Conservation (phyloP, 169 alveolate genomes). For the Plasmodium inui region DNA sequence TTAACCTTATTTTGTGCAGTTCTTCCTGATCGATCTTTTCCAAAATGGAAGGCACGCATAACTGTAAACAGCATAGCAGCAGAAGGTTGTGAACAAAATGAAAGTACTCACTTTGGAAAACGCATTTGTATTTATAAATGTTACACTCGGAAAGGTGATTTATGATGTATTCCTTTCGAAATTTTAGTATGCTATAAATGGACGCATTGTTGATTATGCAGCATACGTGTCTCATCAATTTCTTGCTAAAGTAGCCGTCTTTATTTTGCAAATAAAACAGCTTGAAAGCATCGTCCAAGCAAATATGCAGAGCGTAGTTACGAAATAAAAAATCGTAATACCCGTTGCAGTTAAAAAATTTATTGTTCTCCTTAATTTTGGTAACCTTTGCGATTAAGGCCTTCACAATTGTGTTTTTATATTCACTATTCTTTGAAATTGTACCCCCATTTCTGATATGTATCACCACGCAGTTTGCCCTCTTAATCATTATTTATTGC, state of each 20-base stretch:
- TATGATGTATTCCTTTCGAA: slow-evolving; percentile 35
- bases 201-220: slow-evolving; percentile 25
- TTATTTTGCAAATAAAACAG: slow-evolving; percentile 60
- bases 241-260: slow-evolving; percentile 32
- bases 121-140: slow-evolving; percentile 53
- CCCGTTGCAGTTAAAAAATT: slow-evolving; percentile 27
- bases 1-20: slow-evolving; percentile 15
- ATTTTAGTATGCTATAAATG: slow-evolving; percentile 15
- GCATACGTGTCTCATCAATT: slow-evolving; percentile 22
- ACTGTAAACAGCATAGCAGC: slow-evolving; percentile 19
- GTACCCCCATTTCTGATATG: neutral
- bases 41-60: slow-evolving; percentile 28
- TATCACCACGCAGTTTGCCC: neutral
- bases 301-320: slow-evolving; percentile 27
- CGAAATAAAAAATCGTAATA: slow-evolving; percentile 23
- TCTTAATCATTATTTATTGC: slow-evolving; percentile 28
- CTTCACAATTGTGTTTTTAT: slow-evolving; percentile 8
- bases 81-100: slow-evolving; percentile 44
- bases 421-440: neutral
- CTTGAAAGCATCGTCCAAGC: slow-evolving; percentile 41
- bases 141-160: slow-evolving; percentile 57
- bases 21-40: slow-evolving; percentile 10
- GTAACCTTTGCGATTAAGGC: slow-evolving; percentile 39
- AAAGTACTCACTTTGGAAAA: slow-evolving; percentile 28
- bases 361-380: slow-evolving; percentile 47